Evolutionary conservation across 768 basidiomycete genomes (phyloP), one percentile per base, ranked within the genome.

Genomic region (Hygrocybe coccinea): DNA sequence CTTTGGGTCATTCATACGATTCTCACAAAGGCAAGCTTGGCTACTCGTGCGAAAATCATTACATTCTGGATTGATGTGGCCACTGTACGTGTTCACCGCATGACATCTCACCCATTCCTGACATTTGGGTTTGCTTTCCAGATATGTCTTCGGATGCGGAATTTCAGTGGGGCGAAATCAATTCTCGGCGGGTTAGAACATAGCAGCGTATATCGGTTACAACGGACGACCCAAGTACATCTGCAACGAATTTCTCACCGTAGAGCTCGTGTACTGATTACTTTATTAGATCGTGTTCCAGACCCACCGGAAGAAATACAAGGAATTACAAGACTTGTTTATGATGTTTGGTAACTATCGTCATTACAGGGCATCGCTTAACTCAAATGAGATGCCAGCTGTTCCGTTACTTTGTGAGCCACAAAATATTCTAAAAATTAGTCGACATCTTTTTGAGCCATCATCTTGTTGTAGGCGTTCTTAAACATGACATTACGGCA

Each of bases 41-140:
- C 55, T 37, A 50, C 64, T n/a, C 70, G 74, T 11, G 66, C 61
- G 22, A 33, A 54, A 2, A 56, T 75, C 19, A 60, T 77, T 0
- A 69, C 68, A 41, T 75, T 79, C 57, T 79, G 79, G 72, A 46
- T 79, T 22, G 76, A 79, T 51, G 57, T 79, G 45, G 75, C 79
- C 19, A 67, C 59, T 11, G 79, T 81, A 56, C 55, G 71, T 22
- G 47, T 47, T 44, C 24, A 29, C 35, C 14, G 46, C 5, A 36
- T 37, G 25, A 12, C 14, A 50, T 15, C 36, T 29, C 21, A 17
- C 44, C 10, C 53, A 8, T 5, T n/a, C 38, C 29, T 41, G 38
- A 66, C 46, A 61, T 50, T 24, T 12, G 58, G 41, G 6, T 4
- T 41, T 11, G 3, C 38, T 4, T 4, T 29, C 29, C 53, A 82